Base-by-base conservation (phyloP, 2,329 filamentous ascomycete genomes). In the Neoarthrinium moseri region DNA sequence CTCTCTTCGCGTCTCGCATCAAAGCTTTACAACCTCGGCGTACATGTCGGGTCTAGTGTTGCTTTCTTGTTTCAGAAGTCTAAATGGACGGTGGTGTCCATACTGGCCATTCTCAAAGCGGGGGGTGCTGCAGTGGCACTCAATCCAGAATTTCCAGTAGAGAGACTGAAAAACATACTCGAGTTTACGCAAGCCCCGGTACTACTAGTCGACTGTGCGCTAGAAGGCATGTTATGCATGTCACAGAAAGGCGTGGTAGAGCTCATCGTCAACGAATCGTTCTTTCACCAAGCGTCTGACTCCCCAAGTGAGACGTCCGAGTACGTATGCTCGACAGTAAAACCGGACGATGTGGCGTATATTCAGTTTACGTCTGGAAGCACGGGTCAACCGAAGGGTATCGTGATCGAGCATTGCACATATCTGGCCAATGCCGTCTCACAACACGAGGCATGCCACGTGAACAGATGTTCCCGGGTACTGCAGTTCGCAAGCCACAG, bases 401-500 rank as follows among this genome's bases (percentile, higher is more conserved):
- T 47, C 6, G 38, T 47, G 5, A 10, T 47, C 11, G 29, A 24
- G 21, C 38, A 47, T n/a, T n/a, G n/a, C n/a, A n/a, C n/a, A n/a
- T n/a, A n/a, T n/a, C n/a, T n/a, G n/a, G n/a, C n/a, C n/a, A n/a
- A n/a, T n/a, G n/a, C n/a, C n/a, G n/a, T n/a, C n/a, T n/a, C n/a
- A n/a, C n/a, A n/a, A n/a, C n/a, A n/a, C n/a, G n/a, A n/a, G n/a
- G n/a, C n/a, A n/a, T n/a, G n/a, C n/a, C n/a, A n/a, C n/a, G n/a
- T n/a, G n/a, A n/a, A n/a, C n/a, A n/a, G n/a, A n/a, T n/a, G n/a
- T n/a, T n/a, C n/a, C n/a, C n/a, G n/a, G n/a, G n/a, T n/a, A n/a
- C n/a, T n/a, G n/a, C 53, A 62, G 41, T 63, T 58, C 41, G 48
- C 52, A 10, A 50, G 62, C 4, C 67, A 71, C 45, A 65, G 63